A percentile compares a stretch with the other conserved stretches of the same genome.
Conservation (phyloP, 2,329 filamentous ascomycete genomes). For the Ophiostoma perfectum region DNA sequence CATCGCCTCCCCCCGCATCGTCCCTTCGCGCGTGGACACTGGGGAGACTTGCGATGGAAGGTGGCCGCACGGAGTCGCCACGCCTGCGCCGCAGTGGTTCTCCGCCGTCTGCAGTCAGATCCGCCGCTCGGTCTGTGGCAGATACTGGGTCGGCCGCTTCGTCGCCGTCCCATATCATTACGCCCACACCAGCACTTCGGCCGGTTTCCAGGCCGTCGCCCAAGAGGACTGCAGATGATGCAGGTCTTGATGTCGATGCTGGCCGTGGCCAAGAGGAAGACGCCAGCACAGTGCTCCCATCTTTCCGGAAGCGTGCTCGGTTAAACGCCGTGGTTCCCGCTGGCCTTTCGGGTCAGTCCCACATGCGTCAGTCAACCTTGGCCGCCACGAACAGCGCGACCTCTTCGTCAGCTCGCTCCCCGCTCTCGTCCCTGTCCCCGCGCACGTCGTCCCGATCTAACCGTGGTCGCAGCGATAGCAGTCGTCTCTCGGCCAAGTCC, state of each 20-base stretch:
- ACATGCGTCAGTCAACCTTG: too few species aligned
- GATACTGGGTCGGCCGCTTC: not conserved
- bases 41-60: not conserved
- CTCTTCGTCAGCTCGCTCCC: not conserved
- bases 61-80: not conserved
- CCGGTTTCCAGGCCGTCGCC: not conserved
- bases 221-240: not conserved
- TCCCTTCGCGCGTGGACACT: not conserved
- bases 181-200: constrained; percentile 24
- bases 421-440: not conserved
- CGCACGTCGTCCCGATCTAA: not conserved
- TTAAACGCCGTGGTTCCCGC: not conserved
- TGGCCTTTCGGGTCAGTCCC: not conserved
- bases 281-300: not conserved
- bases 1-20: not conserved
- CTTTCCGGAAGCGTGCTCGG: constrained; percentile 8
- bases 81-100: not conserved
- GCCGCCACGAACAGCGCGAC: not conserved
- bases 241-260: not conserved
- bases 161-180: constrained; percentile 22
- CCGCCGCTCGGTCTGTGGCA: not conserved
- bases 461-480: not conserved
- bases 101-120: not conserved
- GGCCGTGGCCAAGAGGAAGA: not conserved
- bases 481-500: not conserved